These are phyloP conservation scores for Ogataea thermomethanolica DNA, from an alignment of 805 yeast genomes.

Conservation along the genomic window DNA sequence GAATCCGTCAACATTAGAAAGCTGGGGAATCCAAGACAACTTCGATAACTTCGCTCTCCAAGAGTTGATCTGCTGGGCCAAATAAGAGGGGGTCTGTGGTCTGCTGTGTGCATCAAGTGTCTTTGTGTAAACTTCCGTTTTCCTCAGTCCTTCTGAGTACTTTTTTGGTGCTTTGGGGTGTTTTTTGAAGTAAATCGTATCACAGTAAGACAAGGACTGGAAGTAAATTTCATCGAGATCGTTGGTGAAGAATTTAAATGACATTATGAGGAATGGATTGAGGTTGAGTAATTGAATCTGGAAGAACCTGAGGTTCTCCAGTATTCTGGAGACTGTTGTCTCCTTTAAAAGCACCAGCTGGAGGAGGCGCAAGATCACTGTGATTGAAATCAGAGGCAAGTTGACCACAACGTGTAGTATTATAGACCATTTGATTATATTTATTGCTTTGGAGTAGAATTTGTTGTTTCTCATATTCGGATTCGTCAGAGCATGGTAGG, in stretches of 20 bases:
- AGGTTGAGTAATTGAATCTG: conserved; percentile 39
- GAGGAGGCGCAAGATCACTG: conserved; percentile 22
- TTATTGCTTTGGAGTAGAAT: conserved; percentile 36
- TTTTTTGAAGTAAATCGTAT: conserved; percentile 34
- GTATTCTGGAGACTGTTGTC: conserved; percentile 13
- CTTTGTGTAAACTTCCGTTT: background rate
- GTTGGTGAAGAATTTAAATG: conserved; percentile 34
- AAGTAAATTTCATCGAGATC: conserved; percentile 41
- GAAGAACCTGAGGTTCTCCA: conserved; percentile 29
- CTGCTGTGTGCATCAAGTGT: background rate
- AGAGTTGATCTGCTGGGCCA: conserved; percentile 3
- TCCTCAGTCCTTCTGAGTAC: conserved; percentile 11
- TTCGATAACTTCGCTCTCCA: background rate
- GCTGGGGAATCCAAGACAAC: conserved; percentile 4
- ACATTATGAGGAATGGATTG: conserved; percentile 38
- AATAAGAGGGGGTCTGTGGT: conserved; percentile 4
- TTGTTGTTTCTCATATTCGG: conserved; percentile 36
- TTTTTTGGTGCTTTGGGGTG: conserved; percentile 35
- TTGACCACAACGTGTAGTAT: conserved; percentile 35
- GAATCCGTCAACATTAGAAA: conserved; percentile 11
- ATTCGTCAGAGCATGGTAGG: conserved; percentile 43
- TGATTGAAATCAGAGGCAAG: conserved; percentile 25
- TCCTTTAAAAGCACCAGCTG: conserved; percentile 15
- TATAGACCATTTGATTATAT: conserved; percentile 37
- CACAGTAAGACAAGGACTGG: conserved; percentile 38